phyloP scores from a whole-genome alignment of 257 asterid genomes.

The Asclepias syriaca region DNA sequence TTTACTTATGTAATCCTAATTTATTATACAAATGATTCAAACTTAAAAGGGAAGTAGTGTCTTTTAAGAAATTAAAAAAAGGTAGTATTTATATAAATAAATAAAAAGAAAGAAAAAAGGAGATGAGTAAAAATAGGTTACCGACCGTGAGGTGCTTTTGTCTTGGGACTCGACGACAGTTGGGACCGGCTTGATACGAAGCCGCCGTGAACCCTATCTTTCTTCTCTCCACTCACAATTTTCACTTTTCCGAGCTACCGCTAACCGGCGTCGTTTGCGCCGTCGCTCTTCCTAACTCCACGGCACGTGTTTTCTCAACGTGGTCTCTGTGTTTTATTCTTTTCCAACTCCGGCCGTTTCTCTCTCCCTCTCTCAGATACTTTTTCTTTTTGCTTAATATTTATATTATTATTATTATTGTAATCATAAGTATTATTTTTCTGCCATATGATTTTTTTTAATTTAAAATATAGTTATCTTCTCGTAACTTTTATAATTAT shows the following conservation, averaged over 20 bases:
- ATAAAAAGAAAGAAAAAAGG: neutral
- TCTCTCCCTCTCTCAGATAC: neutral
- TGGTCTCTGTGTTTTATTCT: constrained; percentile 9
- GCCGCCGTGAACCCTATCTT: neutral
- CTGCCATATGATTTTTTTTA: no score
- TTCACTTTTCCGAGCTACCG: constrained; percentile 23
- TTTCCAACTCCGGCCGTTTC: neutral
- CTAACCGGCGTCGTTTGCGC: constrained; percentile 27
- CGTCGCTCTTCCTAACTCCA: constrained; percentile 3
- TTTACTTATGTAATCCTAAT: no score
- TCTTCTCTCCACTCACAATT: constrained; percentile 8
- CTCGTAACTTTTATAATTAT: no score
- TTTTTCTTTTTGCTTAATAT: no score
- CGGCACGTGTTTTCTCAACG: constrained; percentile 25
- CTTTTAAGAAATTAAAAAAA: neutral
- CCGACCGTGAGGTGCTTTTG: constrained; percentile 22
- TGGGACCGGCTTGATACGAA: constrained; percentile 18
- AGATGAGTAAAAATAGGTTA: neutral
- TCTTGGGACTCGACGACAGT: constrained; percentile 24
- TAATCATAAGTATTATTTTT: no score
- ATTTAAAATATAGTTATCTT: no score
- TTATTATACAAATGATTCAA: no score
- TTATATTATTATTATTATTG: no score
- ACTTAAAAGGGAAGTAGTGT: no score
- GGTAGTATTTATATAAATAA: neutral